A percentile compares a stretch with the other conserved stretches of the same genome.
These are phyloP conservation scores for Coniella vitis DNA, from an alignment of 2,329 filamentous ascomycete genomes.

Conservation along the genomic window DNA sequence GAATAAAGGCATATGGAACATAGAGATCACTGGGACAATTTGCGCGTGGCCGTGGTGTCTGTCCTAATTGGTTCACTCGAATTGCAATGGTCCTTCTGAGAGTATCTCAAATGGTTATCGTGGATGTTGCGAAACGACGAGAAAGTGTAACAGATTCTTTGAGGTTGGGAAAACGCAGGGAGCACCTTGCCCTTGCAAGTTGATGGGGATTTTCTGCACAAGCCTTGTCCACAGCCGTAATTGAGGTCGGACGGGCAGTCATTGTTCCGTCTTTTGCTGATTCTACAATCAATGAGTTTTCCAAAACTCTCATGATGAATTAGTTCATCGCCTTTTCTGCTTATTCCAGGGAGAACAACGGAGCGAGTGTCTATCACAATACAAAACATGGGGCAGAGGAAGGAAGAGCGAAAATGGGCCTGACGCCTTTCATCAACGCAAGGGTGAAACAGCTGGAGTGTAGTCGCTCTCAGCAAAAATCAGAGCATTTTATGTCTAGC, in stretches of 20 bases:
- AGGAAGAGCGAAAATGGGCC: too few species aligned
- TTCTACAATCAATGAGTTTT: conserved; percentile 2
- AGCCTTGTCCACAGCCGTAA: not conserved
- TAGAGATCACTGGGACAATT: too few species aligned
- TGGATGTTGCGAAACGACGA: not conserved
- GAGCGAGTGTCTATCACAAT: too few species aligned
- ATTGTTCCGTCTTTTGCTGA: conserved; percentile 3
- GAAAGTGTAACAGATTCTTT: not conserved
- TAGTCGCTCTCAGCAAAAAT: conserved; percentile 1
- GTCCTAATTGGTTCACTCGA: not conserved
- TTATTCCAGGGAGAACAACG: not conserved
- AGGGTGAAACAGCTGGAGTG: not conserved
- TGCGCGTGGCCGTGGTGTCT: not conserved
- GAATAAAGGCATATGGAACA: too few species aligned
- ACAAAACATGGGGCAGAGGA: too few species aligned
- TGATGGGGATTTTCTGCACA: conserved; percentile 4
- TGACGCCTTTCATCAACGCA: not conserved
- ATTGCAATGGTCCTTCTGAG: not conserved
- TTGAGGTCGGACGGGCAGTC: not conserved
- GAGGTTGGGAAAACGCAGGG: not conserved
- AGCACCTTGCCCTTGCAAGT: not conserved
- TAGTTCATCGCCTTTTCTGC: too few species aligned
- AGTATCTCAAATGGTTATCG: not conserved
- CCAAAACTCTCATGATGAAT: not conserved
- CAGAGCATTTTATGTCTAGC: conserved; percentile 5